Evolutionary conservation across 106 monocot genomes (phyloP).

Genomic region (Dendrobium nobile): DNA sequence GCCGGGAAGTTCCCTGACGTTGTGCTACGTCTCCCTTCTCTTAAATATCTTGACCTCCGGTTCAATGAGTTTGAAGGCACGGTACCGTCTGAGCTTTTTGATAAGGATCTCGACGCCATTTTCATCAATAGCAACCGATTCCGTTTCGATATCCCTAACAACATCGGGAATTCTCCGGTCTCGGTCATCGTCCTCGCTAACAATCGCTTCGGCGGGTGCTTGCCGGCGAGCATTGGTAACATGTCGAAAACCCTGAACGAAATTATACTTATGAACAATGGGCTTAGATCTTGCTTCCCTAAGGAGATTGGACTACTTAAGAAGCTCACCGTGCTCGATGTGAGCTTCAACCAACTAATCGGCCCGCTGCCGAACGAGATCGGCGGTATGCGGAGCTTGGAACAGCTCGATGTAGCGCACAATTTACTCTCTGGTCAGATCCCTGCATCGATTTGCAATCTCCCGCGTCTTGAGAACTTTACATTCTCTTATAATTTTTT

Average conservation of each 20-base stretch:
- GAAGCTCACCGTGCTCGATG: slow-evolving; percentile 59
- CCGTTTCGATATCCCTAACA: slow-evolving; percentile 48
- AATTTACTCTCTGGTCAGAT: slow-evolving; percentile 50
- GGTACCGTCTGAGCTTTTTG: slow-evolving; percentile 36
- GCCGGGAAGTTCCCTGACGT: slow-evolving; percentile 68
- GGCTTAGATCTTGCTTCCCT: slow-evolving; percentile 57
- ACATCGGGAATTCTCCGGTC: slow-evolving; percentile 74
- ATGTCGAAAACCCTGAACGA: slow-evolving; percentile 65
- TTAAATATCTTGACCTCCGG: slow-evolving; percentile 58
- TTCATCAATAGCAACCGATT: slow-evolving; percentile 76
- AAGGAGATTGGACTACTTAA: slow-evolving; percentile 37
- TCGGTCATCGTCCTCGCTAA: slow-evolving; percentile 78
- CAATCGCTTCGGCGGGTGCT: slow-evolving; percentile 68
- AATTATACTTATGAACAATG: slow-evolving; percentile 61
- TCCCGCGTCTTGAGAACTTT: slow-evolving; percentile 36
- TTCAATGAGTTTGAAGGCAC: slow-evolving; percentile 84
- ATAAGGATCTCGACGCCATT: slow-evolving; percentile 58
- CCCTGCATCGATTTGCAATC: slow-evolving; percentile 28
- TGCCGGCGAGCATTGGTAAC: slow-evolving; percentile 72
- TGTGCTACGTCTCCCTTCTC: slow-evolving; percentile 43
- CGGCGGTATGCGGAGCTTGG: slow-evolving; percentile 31
- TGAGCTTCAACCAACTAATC: slow-evolving; percentile 57
- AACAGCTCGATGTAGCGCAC: slow-evolving; percentile 63
- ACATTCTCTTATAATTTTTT: slow-evolving; percentile 32
- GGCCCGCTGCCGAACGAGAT: slow-evolving; percentile 46